Base-by-base conservation (phyloP, 345 rosid species). In the Triadica sebifera region DNA sequence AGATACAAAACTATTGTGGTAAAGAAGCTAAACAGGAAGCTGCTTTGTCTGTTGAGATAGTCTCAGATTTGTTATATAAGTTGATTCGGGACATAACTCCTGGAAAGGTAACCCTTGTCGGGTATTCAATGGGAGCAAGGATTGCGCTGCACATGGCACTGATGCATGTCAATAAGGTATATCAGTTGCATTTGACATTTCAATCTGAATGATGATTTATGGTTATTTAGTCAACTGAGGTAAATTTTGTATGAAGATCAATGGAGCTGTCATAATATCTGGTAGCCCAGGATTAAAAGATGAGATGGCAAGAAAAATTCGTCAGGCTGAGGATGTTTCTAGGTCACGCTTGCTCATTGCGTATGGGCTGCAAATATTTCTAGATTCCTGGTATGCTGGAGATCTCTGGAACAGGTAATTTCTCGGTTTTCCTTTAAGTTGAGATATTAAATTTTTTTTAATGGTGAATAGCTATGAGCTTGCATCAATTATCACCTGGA, bases 101-200 rank as follows among this genome's bases (percentile, higher is more conserved):
- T 24, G 81, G 80, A 67, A 86, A 87, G 77, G 80, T 89, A n/a
- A 84, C 84, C 46, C 60, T 94, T 51, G 91, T 89, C 76, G 97
- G 95, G 64, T 94, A 94, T 76, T 94, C 97, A 19, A 88, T 92
- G 98, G 97, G 98, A 74, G 96, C 91, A 75, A 87, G 97, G 84
- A 89, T 92, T 41, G 96, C 97, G 34, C 75, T 94, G 80, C 87
- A 85, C 86, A 90, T 89, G 92, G 91, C 94, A 64, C 79, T 90
- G 80, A 86, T 80, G 67, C 87, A 85, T 79, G 70, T 68, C 49
- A 62, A 88, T 59, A 87, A 82, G 97, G 98, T 92, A 72, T 20
- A 57, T 65, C 71, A 9, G 6, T 62, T 71, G 75, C 37, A 57
- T 45, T 11, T 73, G 70, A 41, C 59, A 25, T 82, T 34, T 53